These are phyloP conservation scores for Buxus sempervirens DNA, from an alignment of 164 flowering plant genomes.

Conservation along the genomic window DNA sequence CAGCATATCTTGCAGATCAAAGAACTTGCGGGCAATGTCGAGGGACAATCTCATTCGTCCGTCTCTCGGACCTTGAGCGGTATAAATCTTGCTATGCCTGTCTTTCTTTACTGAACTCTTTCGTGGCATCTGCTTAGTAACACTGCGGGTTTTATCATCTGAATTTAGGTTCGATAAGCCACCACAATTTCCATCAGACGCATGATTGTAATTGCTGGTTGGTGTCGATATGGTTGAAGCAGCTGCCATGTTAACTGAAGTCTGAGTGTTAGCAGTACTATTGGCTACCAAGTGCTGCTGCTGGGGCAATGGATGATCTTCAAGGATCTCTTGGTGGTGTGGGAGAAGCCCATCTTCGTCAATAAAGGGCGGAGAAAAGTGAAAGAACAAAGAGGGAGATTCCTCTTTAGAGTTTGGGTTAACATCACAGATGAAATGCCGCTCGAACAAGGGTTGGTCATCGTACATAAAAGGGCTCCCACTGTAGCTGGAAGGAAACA, in stretches of 20 bases:
- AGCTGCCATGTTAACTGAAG: not conserved
- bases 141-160: not conserved
- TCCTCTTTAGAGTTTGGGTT: conserved; percentile 16
- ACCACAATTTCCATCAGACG: no score
- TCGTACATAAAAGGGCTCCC: not conserved
- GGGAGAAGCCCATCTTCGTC: conserved; percentile 5
- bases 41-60: conserved; percentile 78
- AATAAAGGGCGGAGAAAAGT: conserved; percentile 16
- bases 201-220: not conserved
- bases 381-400: conserved; percentile 12
- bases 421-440: conserved; percentile 5
- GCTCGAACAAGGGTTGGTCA: not conserved
- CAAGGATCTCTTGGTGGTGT: conserved; percentile 12
- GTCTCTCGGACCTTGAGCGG: conserved; percentile 66
- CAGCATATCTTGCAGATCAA: conserved; percentile 25
- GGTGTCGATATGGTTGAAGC: not conserved
- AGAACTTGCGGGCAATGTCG: conserved; percentile 58
- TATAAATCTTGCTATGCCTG: conserved; percentile 74
- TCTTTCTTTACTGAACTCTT: conserved; percentile 43
- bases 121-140: conserved; percentile 1
- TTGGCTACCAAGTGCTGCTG: not conserved
- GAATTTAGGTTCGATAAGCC: not conserved
- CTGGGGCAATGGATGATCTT: not conserved
- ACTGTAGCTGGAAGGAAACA: conserved; percentile 31
- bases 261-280: not conserved